A percentile compares a stretch with the other conserved stretches of the same genome.
phyloP scores from a whole-genome alignment of 179 eudicot species.

The Patellifolia procumbens region DNA sequence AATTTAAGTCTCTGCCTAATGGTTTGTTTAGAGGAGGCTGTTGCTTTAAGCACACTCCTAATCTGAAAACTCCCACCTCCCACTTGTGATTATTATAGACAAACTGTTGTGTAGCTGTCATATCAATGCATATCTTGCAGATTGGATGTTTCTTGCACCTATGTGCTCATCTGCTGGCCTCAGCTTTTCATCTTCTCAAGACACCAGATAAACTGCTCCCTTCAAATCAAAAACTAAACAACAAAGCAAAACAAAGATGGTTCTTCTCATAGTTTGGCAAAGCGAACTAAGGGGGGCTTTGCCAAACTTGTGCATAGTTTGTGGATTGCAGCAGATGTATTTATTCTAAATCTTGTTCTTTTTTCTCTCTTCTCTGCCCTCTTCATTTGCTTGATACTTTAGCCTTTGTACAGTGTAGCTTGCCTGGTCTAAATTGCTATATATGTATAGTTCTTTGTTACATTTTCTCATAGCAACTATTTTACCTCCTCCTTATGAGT shows the following conservation, averaged over 20 bases:
- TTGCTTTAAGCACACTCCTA: neutral
- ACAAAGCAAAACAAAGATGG: neutral
- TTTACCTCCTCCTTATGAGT: neutral
- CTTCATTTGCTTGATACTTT: conserved; percentile 1
- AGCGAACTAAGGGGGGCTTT: too few species aligned
- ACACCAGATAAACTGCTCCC: neutral
- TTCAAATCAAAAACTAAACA: neutral
- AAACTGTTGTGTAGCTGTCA: neutral
- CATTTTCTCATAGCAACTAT: neutral
- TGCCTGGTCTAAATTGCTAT: neutral
- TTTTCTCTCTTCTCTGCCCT: neutral
- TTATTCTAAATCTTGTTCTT: neutral
- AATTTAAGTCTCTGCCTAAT: neutral
- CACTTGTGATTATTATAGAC: neutral
- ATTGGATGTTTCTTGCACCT: neutral
- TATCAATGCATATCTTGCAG: conserved; percentile 8
- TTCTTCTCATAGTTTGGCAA: too few species aligned
- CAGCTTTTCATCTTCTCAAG: neutral
- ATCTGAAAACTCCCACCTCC: neutral
- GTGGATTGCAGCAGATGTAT: neutral
- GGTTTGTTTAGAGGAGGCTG: neutral
- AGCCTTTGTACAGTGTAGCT: conserved; percentile 5
- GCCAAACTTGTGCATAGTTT: conserved; percentile 18
- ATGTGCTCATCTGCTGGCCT: neutral
- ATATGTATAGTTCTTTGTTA: neutral